These are phyloP conservation scores for Nothomitra cinnamomea DNA, from an alignment of 2,329 filamentous ascomycete species.

Conservation along the genomic window DNA sequence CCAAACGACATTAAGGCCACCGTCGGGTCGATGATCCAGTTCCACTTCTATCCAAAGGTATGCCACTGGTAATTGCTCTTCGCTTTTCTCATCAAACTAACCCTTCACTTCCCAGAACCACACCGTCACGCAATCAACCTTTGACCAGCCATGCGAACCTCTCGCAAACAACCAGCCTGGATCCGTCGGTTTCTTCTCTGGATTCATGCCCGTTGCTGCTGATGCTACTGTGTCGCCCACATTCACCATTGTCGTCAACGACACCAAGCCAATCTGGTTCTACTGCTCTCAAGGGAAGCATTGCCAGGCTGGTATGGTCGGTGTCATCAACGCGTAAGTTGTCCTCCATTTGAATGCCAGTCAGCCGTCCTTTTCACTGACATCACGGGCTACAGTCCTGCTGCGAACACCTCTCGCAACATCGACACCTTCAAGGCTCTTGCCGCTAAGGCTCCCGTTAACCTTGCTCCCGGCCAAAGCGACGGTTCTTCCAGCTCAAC, in stretches of 20 bases:
- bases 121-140: slow-evolving; percentile 62
- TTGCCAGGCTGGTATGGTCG: slow-evolving; percentile 58
- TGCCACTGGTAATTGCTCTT: neutral
- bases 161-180: slow-evolving; percentile 35
- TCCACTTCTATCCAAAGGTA: slow-evolving; percentile 33
- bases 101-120: slow-evolving; percentile 37
- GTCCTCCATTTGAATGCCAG: neutral
- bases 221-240: slow-evolving; percentile 38
- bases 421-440: slow-evolving; percentile 18
- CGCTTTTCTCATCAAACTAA: neutral
- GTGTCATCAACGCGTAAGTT: slow-evolving; percentile 59
- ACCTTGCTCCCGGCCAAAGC: slow-evolving; percentile 23
- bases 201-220: slow-evolving; percentile 47
- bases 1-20: slow-evolving; percentile 47
- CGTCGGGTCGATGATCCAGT: slow-evolving; percentile 39
- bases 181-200: slow-evolving; percentile 45
- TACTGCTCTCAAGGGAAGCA: slow-evolving; percentile 62
- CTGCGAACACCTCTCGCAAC: slow-evolving; percentile 20
- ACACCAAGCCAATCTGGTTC: slow-evolving; percentile 57
- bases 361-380: slow-evolving; percentile 11
- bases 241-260: slow-evolving; percentile 54
- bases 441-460: slow-evolving; percentile 23
- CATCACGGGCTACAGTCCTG: slow-evolving; percentile 12
- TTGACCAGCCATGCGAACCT: slow-evolving; percentile 52
- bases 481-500: neutral